Conservation (phyloP, 2,329 filamentous ascomycete genomes). For the Colletotrichum chlorophyti region DNA sequence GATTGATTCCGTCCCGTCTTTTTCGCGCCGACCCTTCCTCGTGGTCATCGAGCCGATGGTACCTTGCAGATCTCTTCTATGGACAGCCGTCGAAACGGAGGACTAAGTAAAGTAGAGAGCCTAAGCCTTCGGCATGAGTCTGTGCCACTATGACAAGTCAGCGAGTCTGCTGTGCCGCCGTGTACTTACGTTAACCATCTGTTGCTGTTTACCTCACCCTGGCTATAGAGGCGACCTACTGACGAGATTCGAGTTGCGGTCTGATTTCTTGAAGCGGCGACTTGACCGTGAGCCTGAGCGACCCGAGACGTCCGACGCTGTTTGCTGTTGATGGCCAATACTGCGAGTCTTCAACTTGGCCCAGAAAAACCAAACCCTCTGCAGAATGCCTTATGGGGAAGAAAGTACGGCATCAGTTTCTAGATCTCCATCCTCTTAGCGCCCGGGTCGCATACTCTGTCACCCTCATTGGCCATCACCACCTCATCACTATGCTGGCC, state of each 20-base stretch:
- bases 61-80: conserved; percentile 25
- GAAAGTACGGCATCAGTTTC: neutral
- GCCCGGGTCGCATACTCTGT: conserved; percentile 23
- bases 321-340: neutral
- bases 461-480: conserved; percentile 23
- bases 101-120: conserved; percentile 6
- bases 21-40: conserved; percentile 18
- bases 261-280: neutral
- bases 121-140: conserved; percentile 5
- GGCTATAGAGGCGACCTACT: neutral
- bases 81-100: conserved; percentile 12
- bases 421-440: conserved; percentile 16
- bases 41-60: conserved; percentile 8
- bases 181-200: neutral
- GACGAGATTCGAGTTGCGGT: neutral
- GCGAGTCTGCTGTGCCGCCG: conserved; percentile 2
- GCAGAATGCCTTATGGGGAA: conserved; percentile 6
- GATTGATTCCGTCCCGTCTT: neutral
- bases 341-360: conserved; percentile 1
- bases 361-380: neutral
- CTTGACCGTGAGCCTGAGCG: neutral
- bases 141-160: conserved; percentile 8
- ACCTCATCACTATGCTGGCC: conserved; percentile 12
- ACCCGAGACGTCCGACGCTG: neutral
- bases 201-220: conserved; percentile 1